These are phyloP conservation scores for Penicillium sp. DNA, from an alignment of 2,329 filamentous ascomycete genomes.

Conservation along the genomic window DNA sequence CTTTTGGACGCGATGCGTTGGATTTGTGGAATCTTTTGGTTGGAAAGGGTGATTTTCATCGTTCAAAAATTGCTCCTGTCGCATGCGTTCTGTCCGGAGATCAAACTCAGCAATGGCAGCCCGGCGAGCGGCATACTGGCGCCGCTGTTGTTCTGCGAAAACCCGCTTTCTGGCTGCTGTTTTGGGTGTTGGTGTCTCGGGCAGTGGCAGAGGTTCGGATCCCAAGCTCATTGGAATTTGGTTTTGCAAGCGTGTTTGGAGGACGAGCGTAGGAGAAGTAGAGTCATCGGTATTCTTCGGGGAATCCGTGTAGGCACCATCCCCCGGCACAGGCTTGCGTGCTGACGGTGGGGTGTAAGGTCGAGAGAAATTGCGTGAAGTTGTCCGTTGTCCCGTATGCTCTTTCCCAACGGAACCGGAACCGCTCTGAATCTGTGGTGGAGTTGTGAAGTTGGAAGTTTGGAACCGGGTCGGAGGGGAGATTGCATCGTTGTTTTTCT, in stretches of 20 bases:
- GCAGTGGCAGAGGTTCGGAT: conserved; percentile 21
- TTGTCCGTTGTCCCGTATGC: conserved; percentile 6
- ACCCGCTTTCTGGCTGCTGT: conserved; percentile 18
- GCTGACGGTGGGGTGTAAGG: conserved; percentile 29
- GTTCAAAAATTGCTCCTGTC: too few species aligned
- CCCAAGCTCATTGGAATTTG: conserved; percentile 26
- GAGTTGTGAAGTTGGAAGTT: neutral
- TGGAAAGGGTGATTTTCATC: too few species aligned
- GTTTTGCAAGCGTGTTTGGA: neutral
- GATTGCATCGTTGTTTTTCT: neutral
- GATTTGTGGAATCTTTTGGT: too few species aligned
- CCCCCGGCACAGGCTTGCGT: conserved; percentile 8
- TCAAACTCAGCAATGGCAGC: conserved; percentile 18
- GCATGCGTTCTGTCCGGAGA: too few species aligned
- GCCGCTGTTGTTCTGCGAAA: conserved; percentile 22
- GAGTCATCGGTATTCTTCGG: neutral
- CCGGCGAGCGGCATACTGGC: conserved; percentile 23
- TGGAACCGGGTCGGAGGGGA: neutral
- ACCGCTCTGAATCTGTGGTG: neutral
- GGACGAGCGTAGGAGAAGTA: neutral
- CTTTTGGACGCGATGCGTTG: too few species aligned
- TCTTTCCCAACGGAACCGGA: neutral
- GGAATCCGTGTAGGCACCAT: neutral
- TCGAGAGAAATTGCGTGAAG: conserved; percentile 36
- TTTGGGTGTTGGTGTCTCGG: conserved; percentile 34